Evolutionary conservation across 148 eudicot species (phyloP).

Genomic region (Nepenthes mirabilis): DNA sequence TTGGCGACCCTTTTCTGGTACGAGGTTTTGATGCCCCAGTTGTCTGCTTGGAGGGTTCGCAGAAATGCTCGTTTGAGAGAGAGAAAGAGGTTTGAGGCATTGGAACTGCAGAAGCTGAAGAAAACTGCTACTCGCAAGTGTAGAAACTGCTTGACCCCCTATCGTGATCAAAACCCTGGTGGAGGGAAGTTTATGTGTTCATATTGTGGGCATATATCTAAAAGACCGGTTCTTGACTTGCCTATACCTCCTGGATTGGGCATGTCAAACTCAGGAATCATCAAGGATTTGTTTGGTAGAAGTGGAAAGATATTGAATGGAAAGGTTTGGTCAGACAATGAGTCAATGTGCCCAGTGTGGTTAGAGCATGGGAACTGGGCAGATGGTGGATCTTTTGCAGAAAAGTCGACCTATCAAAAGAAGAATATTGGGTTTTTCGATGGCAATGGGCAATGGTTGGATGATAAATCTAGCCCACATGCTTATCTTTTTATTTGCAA

Average conservation of each 20-base stretch:
- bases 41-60: slow-evolving; percentile 79
- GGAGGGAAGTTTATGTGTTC: slow-evolving; percentile 95
- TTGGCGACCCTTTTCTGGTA: slow-evolving; percentile 88
- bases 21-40: slow-evolving; percentile 86
- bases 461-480: slow-evolving; percentile 57
- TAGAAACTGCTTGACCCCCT: slow-evolving; percentile 85
- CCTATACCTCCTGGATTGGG: slow-evolving; percentile 68
- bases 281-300: slow-evolving; percentile 82
- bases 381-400: slow-evolving; percentile 43
- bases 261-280: slow-evolving; percentile 54
- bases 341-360: slow-evolving; percentile 74
- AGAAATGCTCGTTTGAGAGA: slow-evolving; percentile 81
- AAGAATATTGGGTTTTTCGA: slow-evolving; percentile 37
- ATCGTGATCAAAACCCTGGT: slow-evolving; percentile 88
- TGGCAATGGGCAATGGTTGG: slow-evolving; percentile 47
- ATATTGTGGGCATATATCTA: slow-evolving; percentile 92
- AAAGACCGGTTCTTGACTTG: slow-evolving; percentile 86
- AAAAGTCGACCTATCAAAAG: slow-evolving; percentile 34
- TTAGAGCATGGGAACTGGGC: slow-evolving; percentile 76
- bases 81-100: slow-evolving; percentile 80
- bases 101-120: slow-evolving; percentile 79
- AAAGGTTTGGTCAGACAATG: slow-evolving; percentile 63
- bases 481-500: slow-evolving; percentile 40
- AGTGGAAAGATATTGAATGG: slow-evolving; percentile 80
- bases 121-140: slow-evolving; percentile 92